Base-by-base conservation (phyloP, 208 protist species). In the Leishmania lainsoni region DNA sequence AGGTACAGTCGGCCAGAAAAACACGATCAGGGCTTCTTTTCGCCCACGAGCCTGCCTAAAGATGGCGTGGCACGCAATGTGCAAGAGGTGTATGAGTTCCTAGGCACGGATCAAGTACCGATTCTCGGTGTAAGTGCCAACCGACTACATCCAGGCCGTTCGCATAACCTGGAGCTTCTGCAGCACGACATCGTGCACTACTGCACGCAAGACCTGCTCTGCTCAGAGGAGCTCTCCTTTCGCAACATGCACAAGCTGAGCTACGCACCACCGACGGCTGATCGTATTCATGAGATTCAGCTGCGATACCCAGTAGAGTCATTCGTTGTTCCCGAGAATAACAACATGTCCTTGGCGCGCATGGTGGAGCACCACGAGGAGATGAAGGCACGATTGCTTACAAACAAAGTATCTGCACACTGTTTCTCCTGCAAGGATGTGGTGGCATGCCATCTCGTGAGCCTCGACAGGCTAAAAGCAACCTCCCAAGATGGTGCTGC, bases 121-220 rank as follows among this genome's bases (percentile, higher is more conserved):
- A 86, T 97, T 54, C 63, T 98, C 35, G 92, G 86, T 20, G 91
- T 96, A 8, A 86, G 88, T 76, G 86, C 92, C 26, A 91, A 92
- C 78, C 88, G 89, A 48, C 73, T 81, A 71, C 69, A 84, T 61
- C 93, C 93, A 29, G 73, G 83, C 3, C 83, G 80, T 42, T 96
- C 89, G 66, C 79, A 86, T n/a, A 92, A 96, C 83, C 63, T 98
- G 8, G 86, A 83, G 39, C 77, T 87, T 22, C 81, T 98, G 69
- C 92, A 94, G 76, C 86, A 95, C 81, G 95, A 98, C 78, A 91
- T 98, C 72, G 90, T 94, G 29, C 78, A 92, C 72, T 92, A 96
- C 84, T 97, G 93, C 82, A 80, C 83, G 39, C 78, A 84, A 14
- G 90, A 94, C 39, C 65, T 97, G 20, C 72, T 76, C 16, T 63